Evolutionary conservation across 176 grass and related monocot genomes (phyloP).

Genomic region (Urochloa ruziziensis): DNA sequence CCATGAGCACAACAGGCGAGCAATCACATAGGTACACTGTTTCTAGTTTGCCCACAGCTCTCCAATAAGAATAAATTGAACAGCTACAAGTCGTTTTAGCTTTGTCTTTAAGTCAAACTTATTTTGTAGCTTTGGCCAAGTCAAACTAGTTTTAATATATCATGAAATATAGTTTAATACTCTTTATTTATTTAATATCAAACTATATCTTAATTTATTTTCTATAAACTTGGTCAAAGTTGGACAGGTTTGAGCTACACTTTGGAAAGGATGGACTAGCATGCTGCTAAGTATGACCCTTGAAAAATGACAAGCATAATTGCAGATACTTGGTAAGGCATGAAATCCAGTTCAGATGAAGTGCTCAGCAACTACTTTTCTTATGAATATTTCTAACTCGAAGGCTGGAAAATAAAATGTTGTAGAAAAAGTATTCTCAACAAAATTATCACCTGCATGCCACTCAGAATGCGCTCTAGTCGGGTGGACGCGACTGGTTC

Average conservation of each 20-base stretch:
- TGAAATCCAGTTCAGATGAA: background rate
- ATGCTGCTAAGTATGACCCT: background rate
- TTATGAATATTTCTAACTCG: background rate
- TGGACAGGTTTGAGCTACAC: too few species aligned
- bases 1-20: background rate
- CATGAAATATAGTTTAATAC: too few species aligned
- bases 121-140: too few species aligned
- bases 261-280: too few species aligned
- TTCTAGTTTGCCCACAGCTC: background rate
- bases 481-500: constrained; percentile 88
- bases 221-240: too few species aligned
- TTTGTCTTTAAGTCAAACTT: too few species aligned
- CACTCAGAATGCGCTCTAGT: constrained; percentile 90
- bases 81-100: too few species aligned
- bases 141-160: too few species aligned
- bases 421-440: background rate
- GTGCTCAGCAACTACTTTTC: background rate
- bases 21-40: background rate
- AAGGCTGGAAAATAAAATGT: constrained; percentile 7
- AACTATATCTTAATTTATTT: too few species aligned
- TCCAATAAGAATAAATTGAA: background rate
- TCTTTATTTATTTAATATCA: too few species aligned
- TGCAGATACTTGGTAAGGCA: background rate
- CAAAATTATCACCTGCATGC: constrained; percentile 85
- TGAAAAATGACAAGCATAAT: background rate